Evolutionary conservation across 805 yeast genomes (phyloP).

Genomic region (Wickerhamiella allomyrinae): DNA sequence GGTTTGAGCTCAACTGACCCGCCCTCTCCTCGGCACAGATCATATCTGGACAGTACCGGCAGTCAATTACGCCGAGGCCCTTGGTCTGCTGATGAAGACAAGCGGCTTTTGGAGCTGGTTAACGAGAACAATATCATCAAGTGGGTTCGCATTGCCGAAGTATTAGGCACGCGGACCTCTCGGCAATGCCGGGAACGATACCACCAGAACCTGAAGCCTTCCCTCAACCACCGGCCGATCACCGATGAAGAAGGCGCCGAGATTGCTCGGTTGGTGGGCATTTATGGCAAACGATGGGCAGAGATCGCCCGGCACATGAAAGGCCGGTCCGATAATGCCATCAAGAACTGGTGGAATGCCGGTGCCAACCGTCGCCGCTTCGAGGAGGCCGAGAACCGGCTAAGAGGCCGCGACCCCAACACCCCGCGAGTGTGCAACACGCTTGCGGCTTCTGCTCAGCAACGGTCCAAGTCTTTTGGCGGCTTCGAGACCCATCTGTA

Average conservation of each 20-base stretch:
- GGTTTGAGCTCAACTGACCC: no score
- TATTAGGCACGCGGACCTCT: constrained; percentile 64
- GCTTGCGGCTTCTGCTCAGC: background rate
- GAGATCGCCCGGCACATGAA: constrained; percentile 78
- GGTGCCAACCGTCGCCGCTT: constrained; percentile 68
- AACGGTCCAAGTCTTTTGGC: no score
- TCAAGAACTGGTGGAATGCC: constrained; percentile 94
- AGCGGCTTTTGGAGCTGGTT: constrained; percentile 53
- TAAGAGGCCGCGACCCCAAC: background rate
- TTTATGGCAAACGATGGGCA: constrained; percentile 86
- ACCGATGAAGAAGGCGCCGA: constrained; percentile 69
- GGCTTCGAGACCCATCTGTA: no score
- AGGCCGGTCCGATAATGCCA: constrained; percentile 82
- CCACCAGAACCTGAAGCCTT: constrained; percentile 82
- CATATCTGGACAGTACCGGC: no score
- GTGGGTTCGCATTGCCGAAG: constrained; percentile 76
- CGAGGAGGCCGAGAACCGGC: background rate
- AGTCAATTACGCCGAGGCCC: constrained; percentile 45
- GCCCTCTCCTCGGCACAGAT: no score
- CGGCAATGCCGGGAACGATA: constrained; percentile 86
- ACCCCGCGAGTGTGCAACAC: background rate
- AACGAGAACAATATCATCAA: constrained; percentile 62
- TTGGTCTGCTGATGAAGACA: constrained; percentile 81
- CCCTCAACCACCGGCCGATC: constrained; percentile 68
- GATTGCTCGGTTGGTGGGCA: constrained; percentile 64